Evolutionary conservation across 2,329 filamentous ascomycete species (phyloP).

Genomic region (Didymella arachidicola): DNA sequence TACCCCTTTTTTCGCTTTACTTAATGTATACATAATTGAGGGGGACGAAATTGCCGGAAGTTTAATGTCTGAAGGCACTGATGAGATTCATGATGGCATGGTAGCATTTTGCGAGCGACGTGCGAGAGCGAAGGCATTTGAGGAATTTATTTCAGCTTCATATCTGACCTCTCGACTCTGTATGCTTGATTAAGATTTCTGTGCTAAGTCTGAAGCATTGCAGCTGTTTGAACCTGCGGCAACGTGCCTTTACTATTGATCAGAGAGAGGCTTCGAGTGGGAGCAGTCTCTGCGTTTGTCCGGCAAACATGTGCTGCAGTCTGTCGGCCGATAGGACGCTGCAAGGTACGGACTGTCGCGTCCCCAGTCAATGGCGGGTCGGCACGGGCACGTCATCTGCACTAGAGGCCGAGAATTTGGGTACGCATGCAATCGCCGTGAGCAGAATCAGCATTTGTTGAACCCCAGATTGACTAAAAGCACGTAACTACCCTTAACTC

Average conservation of each 20-base stretch:
- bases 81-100: conserved; percentile 18
- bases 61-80: conserved; percentile 1
- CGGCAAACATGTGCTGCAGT: conserved; percentile 1
- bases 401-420: conserved; percentile 21
- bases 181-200: background rate
- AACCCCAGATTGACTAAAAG: conserved; percentile 9
- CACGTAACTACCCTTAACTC: background rate
- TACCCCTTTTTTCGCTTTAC: conserved; percentile 11
- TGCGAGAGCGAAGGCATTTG: conserved; percentile 2
- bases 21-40: conserved; percentile 21
- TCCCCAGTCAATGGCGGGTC: conserved; percentile 18
- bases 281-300: background rate
- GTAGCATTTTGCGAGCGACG: conserved; percentile 3
- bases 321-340: conserved; percentile 16
- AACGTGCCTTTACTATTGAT: no score
- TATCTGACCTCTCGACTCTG: background rate
- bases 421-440: conserved; percentile 17
- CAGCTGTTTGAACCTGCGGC: no score
- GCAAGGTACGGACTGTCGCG: conserved; percentile 21
- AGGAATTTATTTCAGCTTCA: conserved; percentile 14
- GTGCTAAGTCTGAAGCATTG: background rate
- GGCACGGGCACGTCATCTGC: conserved; percentile 23
- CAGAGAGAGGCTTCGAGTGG: background rate
- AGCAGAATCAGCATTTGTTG: conserved; percentile 18
- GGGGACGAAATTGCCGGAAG: background rate